Conservation (phyloP, 805 yeast species). For the Yamadazyma takamatsuzukensis region DNA sequence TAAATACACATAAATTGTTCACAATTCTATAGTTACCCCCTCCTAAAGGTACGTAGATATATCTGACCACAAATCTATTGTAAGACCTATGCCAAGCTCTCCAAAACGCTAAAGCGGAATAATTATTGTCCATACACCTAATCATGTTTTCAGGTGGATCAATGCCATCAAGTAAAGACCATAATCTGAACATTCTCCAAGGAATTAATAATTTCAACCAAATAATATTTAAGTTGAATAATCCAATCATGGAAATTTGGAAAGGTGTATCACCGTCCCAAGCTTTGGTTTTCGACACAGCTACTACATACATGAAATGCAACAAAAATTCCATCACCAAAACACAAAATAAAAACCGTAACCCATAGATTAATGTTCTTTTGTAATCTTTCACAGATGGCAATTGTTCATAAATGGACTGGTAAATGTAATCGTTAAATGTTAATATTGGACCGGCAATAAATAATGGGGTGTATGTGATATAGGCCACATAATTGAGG, state of each 20-base stretch:
- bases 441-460: conserved; percentile 95
- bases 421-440: conserved; percentile 85
- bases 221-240: conserved; percentile 83
- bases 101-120: conserved; percentile 94
- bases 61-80: conserved; percentile 85
- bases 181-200: conserved; percentile 91
- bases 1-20: conserved; percentile 80
- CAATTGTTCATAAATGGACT: conserved; percentile 51
- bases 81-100: conserved; percentile 97
- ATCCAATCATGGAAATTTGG: conserved; percentile 91
- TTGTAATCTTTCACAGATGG: conserved; percentile 52
- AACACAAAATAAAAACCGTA: conserved; percentile 68
- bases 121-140: conserved; percentile 91
- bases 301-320: conserved; percentile 90
- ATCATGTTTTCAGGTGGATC: conserved; percentile 99
- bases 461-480: conserved; percentile 82
- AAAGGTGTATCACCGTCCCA: conserved; percentile 90
- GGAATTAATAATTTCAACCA: conserved; percentile 94
- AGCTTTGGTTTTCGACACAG: conserved; percentile 83
- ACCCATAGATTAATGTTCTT: conserved; percentile 57
- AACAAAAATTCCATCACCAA: conserved; percentile 84
- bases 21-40: conserved; percentile 69
- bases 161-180: conserved; percentile 89
- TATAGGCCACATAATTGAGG: conserved; percentile 69
- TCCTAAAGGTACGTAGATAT: conserved; percentile 88